Base-by-base conservation (phyloP, 2,329 filamentous ascomycete genomes). In the Colletotrichum tamarilloi region DNA sequence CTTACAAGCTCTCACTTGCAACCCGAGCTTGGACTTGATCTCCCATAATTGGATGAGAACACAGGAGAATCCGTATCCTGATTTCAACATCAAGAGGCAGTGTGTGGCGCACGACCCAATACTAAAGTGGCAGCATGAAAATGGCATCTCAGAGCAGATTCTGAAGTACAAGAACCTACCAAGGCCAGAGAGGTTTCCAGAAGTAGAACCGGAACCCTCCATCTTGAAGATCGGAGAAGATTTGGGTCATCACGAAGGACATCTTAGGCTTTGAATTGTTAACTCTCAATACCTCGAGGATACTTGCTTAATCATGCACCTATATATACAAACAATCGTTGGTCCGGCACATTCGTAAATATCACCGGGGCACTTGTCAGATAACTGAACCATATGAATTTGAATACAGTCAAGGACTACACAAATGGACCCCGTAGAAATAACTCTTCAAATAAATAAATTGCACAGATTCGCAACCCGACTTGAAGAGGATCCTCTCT, bases 21-120 rank as follows among this genome's bases (percentile, higher is more conserved):
- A 72, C 2, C 71, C 71, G 19, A 66, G 60, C 22, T 30, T 73
- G 1, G 71, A 73, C 32, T 14, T 73, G 1, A 73, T 73, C 2
- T 72, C 71, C 0, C 71, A 73, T 4, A 71, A 71, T 32, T 73
- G 71, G 71, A 73, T 73, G 71, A 62, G 56, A 12, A 73, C 71
- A 0, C 71, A 73, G 2, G 60, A 72, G 5, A 73, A 73, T 46
- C 71, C 71, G 0, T 73, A 73, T 4, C 71, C 71, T 2, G 71
- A 73, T 6, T 73, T 73, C 52, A 73, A 73, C 14, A 73, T 73
- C 28, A 73, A 73, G 6, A 49, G 71, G 71, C 71, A 73, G 35
- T 73, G 71, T 1, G 62, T 73, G 2, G 60, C 71, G 0, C 71
- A 73, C 2, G 67, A 73, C 0, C 71, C 71, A 0, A 70, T 73